These are phyloP conservation scores for Cyathus striatus DNA, from an alignment of 768 basidiomycete genomes.

Conservation along the genomic window DNA sequence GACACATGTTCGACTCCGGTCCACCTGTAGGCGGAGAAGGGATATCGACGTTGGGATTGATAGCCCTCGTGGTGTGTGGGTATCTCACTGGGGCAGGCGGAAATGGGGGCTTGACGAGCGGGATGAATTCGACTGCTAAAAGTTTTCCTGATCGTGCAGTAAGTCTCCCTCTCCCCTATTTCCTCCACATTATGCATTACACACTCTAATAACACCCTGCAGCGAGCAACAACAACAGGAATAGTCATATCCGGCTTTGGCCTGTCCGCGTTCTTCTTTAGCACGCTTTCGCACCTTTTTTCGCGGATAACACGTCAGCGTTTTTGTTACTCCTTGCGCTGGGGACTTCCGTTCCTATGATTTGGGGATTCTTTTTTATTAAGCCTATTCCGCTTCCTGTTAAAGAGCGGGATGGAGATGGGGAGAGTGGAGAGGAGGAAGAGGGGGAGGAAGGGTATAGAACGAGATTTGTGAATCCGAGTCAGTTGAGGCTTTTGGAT, in stretches of 20 bases:
- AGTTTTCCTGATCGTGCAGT: constrained; percentile 71
- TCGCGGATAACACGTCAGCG: constrained; percentile 71
- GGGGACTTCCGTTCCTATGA: constrained; percentile 76
- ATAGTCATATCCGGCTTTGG: constrained; percentile 88
- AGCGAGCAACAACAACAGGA: constrained; percentile 75
- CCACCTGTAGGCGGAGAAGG: constrained; percentile 25
- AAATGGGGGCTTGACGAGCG: constrained; percentile 60
- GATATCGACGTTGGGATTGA: constrained; percentile 39
- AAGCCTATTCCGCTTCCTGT: constrained; percentile 53
- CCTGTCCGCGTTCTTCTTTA: constrained; percentile 87
- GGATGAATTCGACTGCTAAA: constrained; percentile 80
- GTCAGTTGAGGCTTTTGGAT: not conserved
- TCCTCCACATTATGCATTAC: not conserved
- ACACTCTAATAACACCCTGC: constrained; percentile 2
- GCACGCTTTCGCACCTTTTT: constrained; percentile 61
- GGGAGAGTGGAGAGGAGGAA: not conserved
- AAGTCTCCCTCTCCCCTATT: constrained; percentile 16
- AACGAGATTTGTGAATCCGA: not conserved
- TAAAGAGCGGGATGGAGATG: not conserved
- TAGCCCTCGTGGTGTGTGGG: constrained; percentile 53
- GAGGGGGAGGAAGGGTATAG: not conserved
- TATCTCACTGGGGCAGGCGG: constrained; percentile 77
- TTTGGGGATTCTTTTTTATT: constrained; percentile 65
- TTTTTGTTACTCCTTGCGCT: constrained; percentile 72
- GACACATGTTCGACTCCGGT: constrained; percentile 57